Percentiles rank a stretch among this genome's conserved stretches.
Evolutionary conservation across 2,329 filamentous ascomycete species (phyloP).

Genomic region (Atkinsonella hypoxylon): DNA sequence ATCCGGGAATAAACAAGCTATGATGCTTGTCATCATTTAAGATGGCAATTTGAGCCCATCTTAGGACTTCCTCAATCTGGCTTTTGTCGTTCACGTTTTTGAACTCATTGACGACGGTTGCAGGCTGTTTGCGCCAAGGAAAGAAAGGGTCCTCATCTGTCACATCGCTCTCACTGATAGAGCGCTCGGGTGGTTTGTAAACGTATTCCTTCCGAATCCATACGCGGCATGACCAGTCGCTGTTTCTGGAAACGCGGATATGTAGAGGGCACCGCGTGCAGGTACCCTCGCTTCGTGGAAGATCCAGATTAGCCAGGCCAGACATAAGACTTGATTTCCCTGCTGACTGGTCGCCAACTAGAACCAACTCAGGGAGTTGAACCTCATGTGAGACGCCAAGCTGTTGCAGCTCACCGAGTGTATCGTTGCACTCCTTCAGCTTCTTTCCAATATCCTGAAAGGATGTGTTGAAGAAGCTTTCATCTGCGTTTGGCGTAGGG

Average conservation of each 20-base stretch:
- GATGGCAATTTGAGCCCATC: conserved; percentile 65
- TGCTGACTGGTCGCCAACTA: conserved; percentile 75
- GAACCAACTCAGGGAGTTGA: conserved; percentile 64
- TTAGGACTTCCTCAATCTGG: conserved; percentile 55
- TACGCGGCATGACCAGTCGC: conserved; percentile 57
- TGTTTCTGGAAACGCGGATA: conserved; percentile 52
- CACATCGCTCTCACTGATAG: conserved; percentile 33
- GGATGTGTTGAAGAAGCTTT: conserved; percentile 30
- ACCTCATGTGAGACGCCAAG: conserved; percentile 62
- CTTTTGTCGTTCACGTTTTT: conserved; percentile 47
- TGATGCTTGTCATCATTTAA: conserved; percentile 51
- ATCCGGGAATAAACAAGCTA: conserved; percentile 40
- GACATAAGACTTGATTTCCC: conserved; percentile 66
- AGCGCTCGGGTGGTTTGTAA: conserved; percentile 32
- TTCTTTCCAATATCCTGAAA: conserved; percentile 47
- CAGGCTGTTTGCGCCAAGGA: conserved; percentile 47
- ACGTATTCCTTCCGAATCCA: conserved; percentile 53
- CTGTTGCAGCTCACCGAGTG: conserved; percentile 55
- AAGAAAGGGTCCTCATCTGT: conserved; percentile 44
- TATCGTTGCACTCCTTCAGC: conserved; percentile 52
- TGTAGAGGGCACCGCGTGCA: conserved; percentile 76
- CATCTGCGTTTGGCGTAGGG: conserved; percentile 16
- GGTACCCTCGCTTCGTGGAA: conserved; percentile 58
- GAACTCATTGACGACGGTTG: conserved; percentile 42
- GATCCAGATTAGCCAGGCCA: conserved; percentile 54